Base-by-base conservation (phyloP, 306 rosid species). In the Gillenia trifoliata region DNA sequence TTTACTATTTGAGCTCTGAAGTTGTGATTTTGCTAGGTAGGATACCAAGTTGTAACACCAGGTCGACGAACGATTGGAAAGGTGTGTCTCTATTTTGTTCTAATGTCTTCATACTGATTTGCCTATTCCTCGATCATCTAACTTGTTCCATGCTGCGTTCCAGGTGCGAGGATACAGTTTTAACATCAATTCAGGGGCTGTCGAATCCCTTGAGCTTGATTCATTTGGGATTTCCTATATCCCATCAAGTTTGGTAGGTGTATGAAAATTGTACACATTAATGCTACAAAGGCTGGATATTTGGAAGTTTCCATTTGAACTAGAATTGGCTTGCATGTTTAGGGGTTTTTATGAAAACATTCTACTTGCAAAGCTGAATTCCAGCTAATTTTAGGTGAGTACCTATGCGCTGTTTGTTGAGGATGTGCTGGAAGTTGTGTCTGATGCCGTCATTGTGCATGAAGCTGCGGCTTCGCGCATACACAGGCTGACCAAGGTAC, bases 391-490 rank as follows among this genome's bases (percentile, higher is more conserved):
- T 66, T 81, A 90, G 96, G 97, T 94, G 74, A 94, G 97, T 81
- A 88, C 98, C 69, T 94, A 91, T 86, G 91, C 96, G 78, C 82
- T 93, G 89, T 82, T 88, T 78, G 89, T 88, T 66, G 96, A 88
- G 85, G 98, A 94, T 60, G 90, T 94, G 45, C 83, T 94, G 72
- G 97, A 89, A 84, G 97, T 93, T 68, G 77, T 89, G 57, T 78
- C 91, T 47, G 98, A 93, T 64, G 91, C 89, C 15, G 83, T 93
- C 71, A 85, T 93, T 19, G 90, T 93, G 73, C 91, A 87, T 74
- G 96, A 93, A 88, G 97, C 93, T 76, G 98, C 98, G 49, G 97
- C 92, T 41, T 91, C 92, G 16, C 96, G 85, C 55, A 84, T 93
- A 72, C 94, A 93, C 76, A 86, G 98, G 84, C 86, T 91, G 76